Percentiles rank a stretch among this genome's conserved stretches.
Evolutionary conservation across 2,329 filamentous ascomycete genomes (phyloP).

Genomic region (Aspergillus sp.): DNA sequence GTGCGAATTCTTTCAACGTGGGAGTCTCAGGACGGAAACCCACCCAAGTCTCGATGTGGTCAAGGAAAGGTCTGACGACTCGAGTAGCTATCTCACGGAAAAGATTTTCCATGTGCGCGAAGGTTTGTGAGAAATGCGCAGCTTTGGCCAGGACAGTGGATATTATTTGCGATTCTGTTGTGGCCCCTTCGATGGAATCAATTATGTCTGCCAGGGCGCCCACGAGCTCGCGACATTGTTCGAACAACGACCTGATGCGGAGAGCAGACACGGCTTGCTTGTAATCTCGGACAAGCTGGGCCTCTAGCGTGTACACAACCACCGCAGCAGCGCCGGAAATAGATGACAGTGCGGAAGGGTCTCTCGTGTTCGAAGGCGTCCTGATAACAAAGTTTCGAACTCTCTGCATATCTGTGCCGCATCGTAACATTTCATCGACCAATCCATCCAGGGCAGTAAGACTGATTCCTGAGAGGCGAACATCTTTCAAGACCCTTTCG

Average conservation of each 20-base stretch:
- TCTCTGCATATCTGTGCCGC: constrained; percentile 37
- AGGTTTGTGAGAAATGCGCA: constrained; percentile 63
- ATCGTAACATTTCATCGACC: constrained; percentile 30
- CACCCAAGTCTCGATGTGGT: constrained; percentile 71
- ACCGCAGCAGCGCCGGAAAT: constrained; percentile 34
- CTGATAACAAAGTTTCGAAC: constrained; percentile 35
- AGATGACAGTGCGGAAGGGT: constrained; percentile 33
- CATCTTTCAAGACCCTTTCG: constrained; percentile 41
- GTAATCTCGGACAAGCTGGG: constrained; percentile 28
- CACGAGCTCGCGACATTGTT: constrained; percentile 37
- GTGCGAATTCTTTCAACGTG: constrained; percentile 49
- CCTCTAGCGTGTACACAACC: constrained; percentile 38
- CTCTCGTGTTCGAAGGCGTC: constrained; percentile 24
- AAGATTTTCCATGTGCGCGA: constrained; percentile 60
- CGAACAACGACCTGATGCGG: constrained; percentile 39
- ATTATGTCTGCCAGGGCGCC: constrained; percentile 36
- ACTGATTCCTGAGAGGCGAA: constrained; percentile 53
- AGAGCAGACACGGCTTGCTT: constrained; percentile 32
- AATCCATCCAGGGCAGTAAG: constrained; percentile 38
- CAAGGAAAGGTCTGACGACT: constrained; percentile 65
- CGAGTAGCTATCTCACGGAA: constrained; percentile 66
- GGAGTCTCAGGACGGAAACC: constrained; percentile 63
- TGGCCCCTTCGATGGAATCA: constrained; percentile 47
- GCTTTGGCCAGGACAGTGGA: constrained; percentile 62
- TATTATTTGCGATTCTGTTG: constrained; percentile 61